phyloP scores from a whole-genome alignment of 2,329 filamentous ascomycete species.

The Cadophora sp. region DNA sequence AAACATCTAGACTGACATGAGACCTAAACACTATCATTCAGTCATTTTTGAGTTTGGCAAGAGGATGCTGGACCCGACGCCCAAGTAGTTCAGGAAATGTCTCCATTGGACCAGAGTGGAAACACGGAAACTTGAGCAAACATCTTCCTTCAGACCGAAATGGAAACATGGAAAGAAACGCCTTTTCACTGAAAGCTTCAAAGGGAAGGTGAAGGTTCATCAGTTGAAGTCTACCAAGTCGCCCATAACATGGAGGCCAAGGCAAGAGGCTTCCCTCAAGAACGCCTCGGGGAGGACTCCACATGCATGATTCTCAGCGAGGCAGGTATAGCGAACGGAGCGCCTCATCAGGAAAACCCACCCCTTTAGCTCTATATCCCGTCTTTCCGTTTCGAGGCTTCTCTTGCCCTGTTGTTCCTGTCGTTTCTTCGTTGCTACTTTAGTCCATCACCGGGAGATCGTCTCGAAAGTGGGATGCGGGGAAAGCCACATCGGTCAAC shows the following conservation, averaged over 20 bases:
- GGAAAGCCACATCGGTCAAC: conserved; percentile 1
- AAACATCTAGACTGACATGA: too few species aligned
- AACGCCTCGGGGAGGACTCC: background rate
- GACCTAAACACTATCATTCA: too few species aligned
- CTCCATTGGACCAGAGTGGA: conserved; percentile 10
- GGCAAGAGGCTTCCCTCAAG: background rate
- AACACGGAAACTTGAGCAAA: too few species aligned
- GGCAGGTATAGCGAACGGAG: conserved; percentile 3
- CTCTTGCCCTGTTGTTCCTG: background rate
- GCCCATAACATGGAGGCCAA: background rate
- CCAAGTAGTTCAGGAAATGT: too few species aligned
- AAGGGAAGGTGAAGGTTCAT: too few species aligned
- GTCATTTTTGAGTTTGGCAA: too few species aligned
- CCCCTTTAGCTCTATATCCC: background rate
- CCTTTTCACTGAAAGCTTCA: background rate
- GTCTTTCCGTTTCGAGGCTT: background rate
- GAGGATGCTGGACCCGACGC: too few species aligned
- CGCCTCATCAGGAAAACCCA: background rate
- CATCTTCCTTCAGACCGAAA: conserved; percentile 13
- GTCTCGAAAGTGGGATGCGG: background rate
- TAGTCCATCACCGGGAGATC: background rate
- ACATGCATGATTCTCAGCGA: background rate
- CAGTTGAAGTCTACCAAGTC: background rate
- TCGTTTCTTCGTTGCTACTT: too few species aligned
- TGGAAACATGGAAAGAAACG: conserved; percentile 6